Evolutionary conservation across 1,284 basidiomycete genomes (phyloP).

Genomic region (Inonotus obliquus): DNA sequence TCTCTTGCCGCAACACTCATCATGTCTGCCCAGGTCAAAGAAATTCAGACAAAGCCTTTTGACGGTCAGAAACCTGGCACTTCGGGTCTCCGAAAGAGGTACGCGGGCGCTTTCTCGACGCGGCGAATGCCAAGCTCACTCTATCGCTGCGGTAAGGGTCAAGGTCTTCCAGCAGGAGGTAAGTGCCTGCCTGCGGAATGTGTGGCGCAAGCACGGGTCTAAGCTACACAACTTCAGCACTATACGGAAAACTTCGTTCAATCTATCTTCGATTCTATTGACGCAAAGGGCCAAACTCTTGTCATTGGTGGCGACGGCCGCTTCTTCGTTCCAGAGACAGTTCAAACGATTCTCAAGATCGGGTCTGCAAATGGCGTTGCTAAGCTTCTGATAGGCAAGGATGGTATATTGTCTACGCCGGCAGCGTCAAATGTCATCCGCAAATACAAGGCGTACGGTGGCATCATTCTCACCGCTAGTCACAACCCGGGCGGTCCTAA

Average conservation of each 20-base stretch:
- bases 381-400: constrained; percentile 86
- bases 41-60: constrained; percentile 70
- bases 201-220: not conserved
- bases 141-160: constrained; percentile 53
- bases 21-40: constrained; percentile 49
- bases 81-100: constrained; percentile 92
- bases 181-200: constrained; percentile 24
- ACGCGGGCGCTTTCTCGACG: constrained; percentile 21
- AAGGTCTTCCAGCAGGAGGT: constrained; percentile 92
- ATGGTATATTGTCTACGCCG: constrained; percentile 93
- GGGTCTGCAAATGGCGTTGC: constrained; percentile 88
- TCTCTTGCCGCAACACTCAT: constrained; percentile 5
- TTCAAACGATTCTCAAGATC: constrained; percentile 88
- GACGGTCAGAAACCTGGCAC: constrained; percentile 95
- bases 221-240: constrained; percentile 48
- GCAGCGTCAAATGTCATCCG: constrained; percentile 96
- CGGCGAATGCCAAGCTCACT: constrained; percentile 13
- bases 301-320: constrained; percentile 98
- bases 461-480: constrained; percentile 95
- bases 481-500: constrained; percentile 98
- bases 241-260: constrained; percentile 99
- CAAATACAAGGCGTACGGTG: constrained; percentile 93
- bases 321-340: constrained; percentile 86
- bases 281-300: constrained; percentile 78
- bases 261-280: constrained; percentile 89